Conservation (phyloP, 2,329 filamentous ascomycete genomes). For the Ceratocystis diversiconidia region DNA sequence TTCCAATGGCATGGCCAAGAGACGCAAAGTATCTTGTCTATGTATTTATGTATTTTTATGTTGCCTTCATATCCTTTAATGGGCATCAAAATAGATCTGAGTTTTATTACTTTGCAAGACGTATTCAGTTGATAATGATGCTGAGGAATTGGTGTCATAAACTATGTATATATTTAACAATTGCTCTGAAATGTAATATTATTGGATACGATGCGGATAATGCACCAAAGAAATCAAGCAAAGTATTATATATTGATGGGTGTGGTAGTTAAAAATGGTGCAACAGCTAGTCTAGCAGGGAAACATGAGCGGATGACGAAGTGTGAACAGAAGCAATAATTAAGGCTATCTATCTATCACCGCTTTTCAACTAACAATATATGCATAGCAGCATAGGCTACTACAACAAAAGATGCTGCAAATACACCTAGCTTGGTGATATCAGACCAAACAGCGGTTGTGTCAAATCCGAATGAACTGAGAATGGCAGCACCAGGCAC, state of each 20-base stretch:
- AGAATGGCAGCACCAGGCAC: conserved; percentile 89
- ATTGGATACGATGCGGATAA: no score
- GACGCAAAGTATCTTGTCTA: conserved; percentile 4
- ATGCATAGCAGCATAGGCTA: conserved; percentile 90
- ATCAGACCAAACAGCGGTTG: conserved; percentile 71
- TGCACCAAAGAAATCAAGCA: no score
- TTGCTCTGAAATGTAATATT: no score
- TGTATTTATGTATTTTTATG: conserved; percentile 11
- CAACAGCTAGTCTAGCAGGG: neutral
- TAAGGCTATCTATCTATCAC: conserved; percentile 20
- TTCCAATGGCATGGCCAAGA: neutral
- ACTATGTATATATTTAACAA: no score
- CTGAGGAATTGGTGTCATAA: no score
- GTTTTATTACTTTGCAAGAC: neutral
- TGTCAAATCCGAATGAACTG: conserved; percentile 89
- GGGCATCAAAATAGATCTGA: neutral
- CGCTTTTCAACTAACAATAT: conserved; percentile 74
- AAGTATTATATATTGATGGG: no score
- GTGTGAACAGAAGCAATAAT: neutral
- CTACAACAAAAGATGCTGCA: conserved; percentile 65
- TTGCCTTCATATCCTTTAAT: neutral
- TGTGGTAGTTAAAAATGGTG: no score
- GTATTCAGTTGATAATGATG: neutral
- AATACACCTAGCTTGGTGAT: conserved; percentile 70
- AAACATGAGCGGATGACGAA: neutral